These are phyloP conservation scores for Pythium diclinum DNA, from an alignment of 352 stramenopile species.

Conservation along the genomic window DNA sequence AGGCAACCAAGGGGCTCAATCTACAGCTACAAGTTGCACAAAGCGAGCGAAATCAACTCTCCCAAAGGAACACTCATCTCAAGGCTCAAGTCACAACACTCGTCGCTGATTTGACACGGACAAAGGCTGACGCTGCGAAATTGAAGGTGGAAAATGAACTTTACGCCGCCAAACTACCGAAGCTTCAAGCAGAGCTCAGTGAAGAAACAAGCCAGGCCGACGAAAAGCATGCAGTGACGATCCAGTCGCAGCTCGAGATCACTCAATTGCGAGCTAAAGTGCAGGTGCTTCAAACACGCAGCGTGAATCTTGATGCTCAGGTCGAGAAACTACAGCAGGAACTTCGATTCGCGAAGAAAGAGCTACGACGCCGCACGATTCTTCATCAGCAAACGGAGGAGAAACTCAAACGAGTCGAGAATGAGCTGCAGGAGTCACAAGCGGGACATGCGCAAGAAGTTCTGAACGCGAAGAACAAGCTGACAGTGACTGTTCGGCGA, in stretches of 20 bases:
- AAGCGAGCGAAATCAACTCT: conserved; percentile 38
- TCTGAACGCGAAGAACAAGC: conserved; percentile 33
- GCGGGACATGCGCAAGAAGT: conserved; percentile 27
- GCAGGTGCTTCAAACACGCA: conserved; percentile 45
- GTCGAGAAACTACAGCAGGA: conserved; percentile 33
- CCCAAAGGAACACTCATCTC: conserved; percentile 40
- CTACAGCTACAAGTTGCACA: conserved; percentile 38
- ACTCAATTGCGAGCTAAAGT: conserved; percentile 42
- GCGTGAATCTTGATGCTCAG: conserved; percentile 27
- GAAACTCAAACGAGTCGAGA: conserved; percentile 35
- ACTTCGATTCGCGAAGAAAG: conserved; percentile 33
- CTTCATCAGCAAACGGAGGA: conserved; percentile 31
- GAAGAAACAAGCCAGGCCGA: conserved; percentile 47
- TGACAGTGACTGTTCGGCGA: conserved; percentile 28
- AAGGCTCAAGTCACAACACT: conserved; percentile 33
- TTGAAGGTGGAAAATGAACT: conserved; percentile 52
- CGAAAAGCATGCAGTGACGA: conserved; percentile 40
- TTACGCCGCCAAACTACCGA: conserved; percentile 43
- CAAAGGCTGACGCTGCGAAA: conserved; percentile 37
- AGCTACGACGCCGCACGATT: conserved; percentile 30
- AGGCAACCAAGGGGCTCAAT: conserved; percentile 19
- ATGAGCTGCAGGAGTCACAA: conserved; percentile 30
- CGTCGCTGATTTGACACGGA: conserved; percentile 37
- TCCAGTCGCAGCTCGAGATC: conserved; percentile 40
- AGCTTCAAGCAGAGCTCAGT: conserved; percentile 43